A percentile compares a stretch with the other conserved stretches of the same genome.
Conservation (phyloP, 106 monocot genomes). For the Iris macrosiphon region DNA sequence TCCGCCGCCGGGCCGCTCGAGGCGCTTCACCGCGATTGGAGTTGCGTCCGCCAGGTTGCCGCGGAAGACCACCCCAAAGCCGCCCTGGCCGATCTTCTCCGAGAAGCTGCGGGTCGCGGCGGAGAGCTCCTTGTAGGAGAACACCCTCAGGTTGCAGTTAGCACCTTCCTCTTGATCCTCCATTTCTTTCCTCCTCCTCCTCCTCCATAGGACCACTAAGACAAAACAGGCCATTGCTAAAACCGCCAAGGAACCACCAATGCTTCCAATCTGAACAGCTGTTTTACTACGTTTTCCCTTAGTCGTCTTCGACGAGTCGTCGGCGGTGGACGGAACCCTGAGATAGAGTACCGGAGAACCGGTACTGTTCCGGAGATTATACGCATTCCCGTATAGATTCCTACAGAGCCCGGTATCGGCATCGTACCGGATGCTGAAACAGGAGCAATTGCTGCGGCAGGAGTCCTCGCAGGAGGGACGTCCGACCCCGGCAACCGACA, state of each 20-base stretch:
- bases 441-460: conserved; percentile 44
- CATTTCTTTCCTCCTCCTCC: not conserved
- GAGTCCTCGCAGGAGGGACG: conserved; percentile 26
- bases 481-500: conserved; percentile 6
- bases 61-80: conserved; percentile 51
- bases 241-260: conserved; percentile 5
- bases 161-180: conserved; percentile 1
- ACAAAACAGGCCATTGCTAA: not conserved
- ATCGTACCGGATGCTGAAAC: conserved; percentile 32
- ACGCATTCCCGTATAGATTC: conserved; percentile 23
- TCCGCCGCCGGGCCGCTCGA: conserved; percentile 38
- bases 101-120: conserved; percentile 36
- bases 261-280: not conserved
- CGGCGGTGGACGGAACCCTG: conserved; percentile 3
- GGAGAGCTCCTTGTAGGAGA: conserved; percentile 47
- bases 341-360: conserved; percentile 18
- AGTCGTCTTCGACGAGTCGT: not conserved
- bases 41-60: conserved; percentile 33
- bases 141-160: conserved; percentile 22
- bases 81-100: conserved; percentile 52
- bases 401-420: conserved; percentile 12
- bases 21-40: conserved; percentile 47
- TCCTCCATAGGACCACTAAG: not conserved
- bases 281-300: conserved; percentile 5
- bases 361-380: conserved; percentile 37